Base-by-base conservation (phyloP, 257 asterid species). In the Asclepias syriaca region DNA sequence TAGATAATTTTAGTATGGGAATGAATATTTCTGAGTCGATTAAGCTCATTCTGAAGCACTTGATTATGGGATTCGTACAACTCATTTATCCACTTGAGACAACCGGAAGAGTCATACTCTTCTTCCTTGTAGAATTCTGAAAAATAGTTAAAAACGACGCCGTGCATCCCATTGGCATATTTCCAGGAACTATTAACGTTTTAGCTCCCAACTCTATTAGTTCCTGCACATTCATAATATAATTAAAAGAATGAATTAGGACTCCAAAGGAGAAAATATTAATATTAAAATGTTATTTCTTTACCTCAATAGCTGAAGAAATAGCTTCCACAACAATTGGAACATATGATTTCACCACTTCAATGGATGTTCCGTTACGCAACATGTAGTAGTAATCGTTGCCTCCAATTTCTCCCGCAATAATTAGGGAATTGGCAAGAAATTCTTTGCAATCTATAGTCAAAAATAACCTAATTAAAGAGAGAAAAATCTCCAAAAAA, bases 361-460 rank as follows among this genome's bases (percentile, higher is more conserved):
- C 77, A 3, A 40, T 37, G 12, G 3, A 32, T 37, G 29, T 19
- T 16, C 72, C 70, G 21, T 67, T 72, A 43, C 21, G 46, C 81
- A 68, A n/a, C 39, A 34, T 74, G 65, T 64, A 37, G 69, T 76
- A 79, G 78, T 82, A 81, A 68, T 88, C 94, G 69, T 86, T 86
- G 74, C 88, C 94, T 65, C 95, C 95, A 6, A 88, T 81, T 77
- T 81, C 84, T 22, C 90, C 90, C 78, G 83, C 5, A 2, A 88
- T 10, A 75, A 85, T 55, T 54, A 86, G 51, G 14, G 92, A 78
- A 3, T 48, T 81, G 5, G 71, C 22, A 1, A 88, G 78, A 37
- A 45, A 80, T 48, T 58, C 61, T 12, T 46, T 73, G 40, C 80
- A 75, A 61, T 39, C 45, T 39, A 39, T 39, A 4, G 8, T 39